These are phyloP conservation scores for Thuidium tamariscinum DNA, from an alignment of 225 moss, liverwort and hornwort genomes.

Conservation along the genomic window DNA sequence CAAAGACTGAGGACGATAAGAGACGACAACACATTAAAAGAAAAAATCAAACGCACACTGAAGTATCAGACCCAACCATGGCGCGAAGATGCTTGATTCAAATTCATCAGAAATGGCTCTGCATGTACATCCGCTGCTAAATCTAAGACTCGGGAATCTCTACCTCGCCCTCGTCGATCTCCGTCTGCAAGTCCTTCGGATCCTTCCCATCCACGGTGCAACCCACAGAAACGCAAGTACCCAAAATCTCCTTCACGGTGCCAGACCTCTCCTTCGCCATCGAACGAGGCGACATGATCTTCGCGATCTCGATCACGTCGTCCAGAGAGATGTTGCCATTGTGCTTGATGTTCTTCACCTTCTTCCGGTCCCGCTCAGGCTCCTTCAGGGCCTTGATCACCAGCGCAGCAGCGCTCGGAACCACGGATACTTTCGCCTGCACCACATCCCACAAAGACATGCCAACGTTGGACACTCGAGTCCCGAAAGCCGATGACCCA, in stretches of 20 bases:
- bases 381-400: conserved; percentile 40
- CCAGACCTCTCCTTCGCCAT: not conserved
- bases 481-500: rapidly evolving
- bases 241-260: not conserved
- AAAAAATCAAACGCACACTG: not conserved
- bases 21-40: not conserved
- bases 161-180: not conserved
- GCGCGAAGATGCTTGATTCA: not conserved
- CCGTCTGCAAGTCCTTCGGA: not conserved
- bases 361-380: not conserved
- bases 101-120: not conserved
- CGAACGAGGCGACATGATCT: not conserved
- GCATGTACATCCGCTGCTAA: not conserved
- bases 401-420: conserved; percentile 40
- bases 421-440: conserved; percentile 43
- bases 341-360: not conserved
- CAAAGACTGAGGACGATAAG: not conserved
- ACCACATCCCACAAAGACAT: not conserved
- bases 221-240: not conserved
- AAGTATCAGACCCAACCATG: not conserved
- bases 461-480: rapidly evolving
- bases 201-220: not conserved
- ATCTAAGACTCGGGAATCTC: not conserved
- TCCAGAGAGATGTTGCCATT: not conserved
- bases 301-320: not conserved